Evolutionary conservation across 495 filamentous ascomycete species (phyloP).

Genomic region (Glarea lozoyensis): DNA sequence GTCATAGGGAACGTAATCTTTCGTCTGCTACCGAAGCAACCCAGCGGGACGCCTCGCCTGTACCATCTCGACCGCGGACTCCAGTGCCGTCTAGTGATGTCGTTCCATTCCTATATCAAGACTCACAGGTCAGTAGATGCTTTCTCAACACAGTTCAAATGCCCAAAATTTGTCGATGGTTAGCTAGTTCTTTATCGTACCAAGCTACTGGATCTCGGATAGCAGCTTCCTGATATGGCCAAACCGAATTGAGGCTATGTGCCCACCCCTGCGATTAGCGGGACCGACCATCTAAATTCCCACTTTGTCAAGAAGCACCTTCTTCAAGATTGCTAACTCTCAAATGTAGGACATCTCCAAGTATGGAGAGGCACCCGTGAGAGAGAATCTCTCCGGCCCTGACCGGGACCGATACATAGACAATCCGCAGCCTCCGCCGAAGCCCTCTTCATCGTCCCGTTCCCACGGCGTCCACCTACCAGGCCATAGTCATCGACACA

Average conservation of each 20-base stretch:
- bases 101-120: slow-evolving; percentile 92
- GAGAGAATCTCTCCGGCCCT: slow-evolving; percentile 58
- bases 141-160: neutral
- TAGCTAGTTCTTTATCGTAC: neutral
- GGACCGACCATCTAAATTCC: neutral
- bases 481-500: slow-evolving; percentile 57
- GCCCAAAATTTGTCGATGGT: too few species aligned
- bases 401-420: slow-evolving; percentile 58
- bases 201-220: neutral
- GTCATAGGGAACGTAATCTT: slow-evolving; percentile 61
- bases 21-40: slow-evolving; percentile 56
- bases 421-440: slow-evolving; percentile 32
- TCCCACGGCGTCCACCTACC: slow-evolving; percentile 24
- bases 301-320: neutral
- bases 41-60: slow-evolving; percentile 53
- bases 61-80: slow-evolving; percentile 62
- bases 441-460: slow-evolving; percentile 43
- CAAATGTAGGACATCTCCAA: slow-evolving; percentile 60
- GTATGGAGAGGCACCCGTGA: slow-evolving; percentile 75
- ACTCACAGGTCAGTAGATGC: slow-evolving; percentile 42
- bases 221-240: neutral
- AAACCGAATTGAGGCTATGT: neutral
- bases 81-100: slow-evolving; percentile 90
- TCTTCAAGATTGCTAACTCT: slow-evolving; percentile 10
- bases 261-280: neutral